phyloP scores from a whole-genome alignment of 2,329 filamentous ascomycete genomes.

The Sporothrix globosa region DNA sequence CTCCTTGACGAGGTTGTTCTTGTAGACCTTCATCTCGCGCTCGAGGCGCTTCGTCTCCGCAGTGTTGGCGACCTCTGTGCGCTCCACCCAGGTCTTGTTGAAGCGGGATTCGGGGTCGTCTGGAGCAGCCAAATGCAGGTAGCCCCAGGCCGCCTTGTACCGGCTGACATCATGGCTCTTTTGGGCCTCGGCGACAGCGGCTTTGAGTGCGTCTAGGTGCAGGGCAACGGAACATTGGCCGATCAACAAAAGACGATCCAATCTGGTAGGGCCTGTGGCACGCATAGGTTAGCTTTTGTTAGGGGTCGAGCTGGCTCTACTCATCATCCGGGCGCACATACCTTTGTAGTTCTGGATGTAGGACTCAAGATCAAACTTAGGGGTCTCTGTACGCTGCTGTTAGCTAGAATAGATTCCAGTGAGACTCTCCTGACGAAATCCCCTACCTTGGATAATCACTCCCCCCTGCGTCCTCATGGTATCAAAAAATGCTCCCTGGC shows the following conservation, averaged over 20 bases:
- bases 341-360: conserved; percentile 90
- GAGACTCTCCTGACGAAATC: not conserved
- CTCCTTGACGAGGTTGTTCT: conserved; percentile 96
- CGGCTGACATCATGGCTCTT: conserved; percentile 70
- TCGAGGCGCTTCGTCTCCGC: conserved; percentile 76
- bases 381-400: conserved; percentile 59
- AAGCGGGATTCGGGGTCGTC: conserved; percentile 66
- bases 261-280: conserved; percentile 71
- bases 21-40: conserved; percentile 84
- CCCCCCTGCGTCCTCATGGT: conserved; percentile 52
- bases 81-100: conserved; percentile 77
- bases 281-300: not conserved
- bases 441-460: conserved; percentile 54
- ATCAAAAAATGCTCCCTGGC: conserved; percentile 50
- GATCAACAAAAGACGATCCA: conserved; percentile 80
- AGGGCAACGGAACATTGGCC: conserved; percentile 76
- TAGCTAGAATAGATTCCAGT: not conserved
- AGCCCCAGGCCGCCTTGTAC: conserved; percentile 71
- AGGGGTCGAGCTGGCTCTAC: not conserved
- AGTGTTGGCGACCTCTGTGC: conserved; percentile 67
- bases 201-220: conserved; percentile 76
- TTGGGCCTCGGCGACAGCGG: conserved; percentile 76
- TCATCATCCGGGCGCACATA: conserved; percentile 45
- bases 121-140: conserved; percentile 65
- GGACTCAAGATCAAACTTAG: conserved; percentile 87